phyloP scores from a whole-genome alignment of 129 eudicot species.

The Cynara cardunculus region DNA sequence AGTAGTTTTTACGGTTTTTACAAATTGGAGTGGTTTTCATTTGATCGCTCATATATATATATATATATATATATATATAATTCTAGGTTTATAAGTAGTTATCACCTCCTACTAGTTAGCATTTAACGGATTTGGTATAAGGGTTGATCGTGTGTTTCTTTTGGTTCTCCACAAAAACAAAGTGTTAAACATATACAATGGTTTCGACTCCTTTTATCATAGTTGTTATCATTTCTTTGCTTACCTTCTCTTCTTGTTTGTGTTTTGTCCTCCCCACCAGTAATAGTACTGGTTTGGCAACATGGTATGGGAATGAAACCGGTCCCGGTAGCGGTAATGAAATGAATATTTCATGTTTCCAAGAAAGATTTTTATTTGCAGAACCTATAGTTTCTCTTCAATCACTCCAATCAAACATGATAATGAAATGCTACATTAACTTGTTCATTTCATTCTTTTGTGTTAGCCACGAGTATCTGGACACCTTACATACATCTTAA shows the following conservation, averaged over 20 bases:
- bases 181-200: not conserved
- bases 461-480: not conserved
- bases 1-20: too few species aligned
- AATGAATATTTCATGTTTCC: not conserved
- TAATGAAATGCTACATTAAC: not conserved
- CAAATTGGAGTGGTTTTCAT: too few species aligned
- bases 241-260: not conserved
- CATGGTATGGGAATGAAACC: slow-evolving; percentile 21
- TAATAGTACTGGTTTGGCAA: slow-evolving; percentile 19
- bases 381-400: not conserved
- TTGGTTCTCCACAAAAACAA: not conserved
- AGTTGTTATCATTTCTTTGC: not conserved
- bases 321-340: slow-evolving; percentile 29
- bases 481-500: not conserved
- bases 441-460: not conserved
- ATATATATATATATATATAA: too few species aligned
- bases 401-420: not conserved
- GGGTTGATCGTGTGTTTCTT: not conserved
- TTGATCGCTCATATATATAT: too few species aligned
- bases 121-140: not conserved
- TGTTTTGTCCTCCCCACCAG: not conserved
- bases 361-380: not conserved
- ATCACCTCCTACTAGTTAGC: not conserved
- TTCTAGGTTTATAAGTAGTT: not conserved
- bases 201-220: not conserved